Evolutionary conservation across 1,284 basidiomycete genomes (phyloP).

Genomic region (Ceraceosorus guamensis): DNA sequence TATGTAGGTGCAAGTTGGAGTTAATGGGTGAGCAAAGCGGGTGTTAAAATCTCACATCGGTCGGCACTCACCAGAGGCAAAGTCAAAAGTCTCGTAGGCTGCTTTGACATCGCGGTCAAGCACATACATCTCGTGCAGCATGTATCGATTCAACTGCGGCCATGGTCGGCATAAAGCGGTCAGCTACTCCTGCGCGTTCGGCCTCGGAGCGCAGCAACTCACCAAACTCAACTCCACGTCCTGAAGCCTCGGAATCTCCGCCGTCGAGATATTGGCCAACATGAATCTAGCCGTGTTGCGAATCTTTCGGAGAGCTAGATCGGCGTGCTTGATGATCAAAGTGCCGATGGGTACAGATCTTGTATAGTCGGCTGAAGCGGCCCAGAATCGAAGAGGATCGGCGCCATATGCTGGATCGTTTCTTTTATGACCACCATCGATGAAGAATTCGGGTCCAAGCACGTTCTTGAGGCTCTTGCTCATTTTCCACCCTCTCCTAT

Average conservation of each 20-base stretch:
- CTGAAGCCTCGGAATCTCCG: slow-evolving; percentile 9
- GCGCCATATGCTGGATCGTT: slow-evolving; percentile 72
- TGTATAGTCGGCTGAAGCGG: slow-evolving; percentile 81
- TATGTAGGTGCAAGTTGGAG: slow-evolving; percentile 9
- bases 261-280: slow-evolving; percentile 60
- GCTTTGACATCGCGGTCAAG: slow-evolving; percentile 64
- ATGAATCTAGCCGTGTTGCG: slow-evolving; percentile 85
- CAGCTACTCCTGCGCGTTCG: too few relatives aligned
- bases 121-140: slow-evolving; percentile 72
- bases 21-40: too few relatives aligned
- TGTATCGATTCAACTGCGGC: slow-evolving; percentile 54
- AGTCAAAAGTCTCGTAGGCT: slow-evolving; percentile 70
- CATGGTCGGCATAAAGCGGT: too few relatives aligned
- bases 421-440: slow-evolving; percentile 61
- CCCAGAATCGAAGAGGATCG: slow-evolving; percentile 85
- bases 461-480: slow-evolving; percentile 95
- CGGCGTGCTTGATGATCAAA: slow-evolving; percentile 67
- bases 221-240: slow-evolving; percentile 1
- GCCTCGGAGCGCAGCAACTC: too few relatives aligned
- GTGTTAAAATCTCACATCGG: too few relatives aligned
- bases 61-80: slow-evolving; percentile 64
- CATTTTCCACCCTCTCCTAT: slow-evolving; percentile 90
- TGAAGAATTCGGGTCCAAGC: slow-evolving; percentile 71
- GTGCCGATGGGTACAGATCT: slow-evolving; percentile 79
- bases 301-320: slow-evolving; percentile 74